These are phyloP conservation scores for Globisporangium parvum DNA, from an alignment of 352 stramenopile genomes.

Conservation along the genomic window DNA sequence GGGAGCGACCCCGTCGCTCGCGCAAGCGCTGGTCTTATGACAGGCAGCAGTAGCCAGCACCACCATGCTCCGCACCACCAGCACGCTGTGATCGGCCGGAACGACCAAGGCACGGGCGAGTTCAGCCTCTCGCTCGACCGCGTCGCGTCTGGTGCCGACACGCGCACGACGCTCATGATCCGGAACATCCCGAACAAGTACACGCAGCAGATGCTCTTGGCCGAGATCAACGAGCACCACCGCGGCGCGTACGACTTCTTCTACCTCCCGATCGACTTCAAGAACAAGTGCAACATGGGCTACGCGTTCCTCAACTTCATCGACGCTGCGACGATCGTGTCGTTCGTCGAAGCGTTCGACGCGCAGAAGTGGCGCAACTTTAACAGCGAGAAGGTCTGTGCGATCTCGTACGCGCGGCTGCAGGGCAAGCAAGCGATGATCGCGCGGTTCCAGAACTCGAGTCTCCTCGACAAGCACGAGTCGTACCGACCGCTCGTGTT, in stretches of 20 bases:
- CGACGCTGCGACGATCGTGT: slow-evolving; percentile 64
- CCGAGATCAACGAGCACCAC: slow-evolving; percentile 93
- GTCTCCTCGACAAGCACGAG: slow-evolving; percentile 90
- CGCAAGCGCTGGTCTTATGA: slow-evolving; percentile 2
- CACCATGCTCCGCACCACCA: slow-evolving; percentile 9
- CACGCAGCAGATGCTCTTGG: slow-evolving; percentile 97
- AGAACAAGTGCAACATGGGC: slow-evolving; percentile 99
- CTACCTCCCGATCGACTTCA: slow-evolving; percentile 99
- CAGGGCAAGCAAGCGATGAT: slow-evolving; percentile 97
- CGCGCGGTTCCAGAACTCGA: slow-evolving; percentile 98
- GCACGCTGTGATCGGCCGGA: slow-evolving; percentile 25
- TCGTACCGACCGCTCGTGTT: slow-evolving; percentile 92
- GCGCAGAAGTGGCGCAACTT: slow-evolving; percentile 95
- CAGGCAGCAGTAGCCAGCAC: slow-evolving; percentile 23
- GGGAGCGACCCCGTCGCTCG: slow-evolving; percentile 20
- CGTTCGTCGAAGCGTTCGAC: slow-evolving; percentile 84
- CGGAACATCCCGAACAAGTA: slow-evolving; percentile 99
- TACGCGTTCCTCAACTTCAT: slow-evolving; percentile 99
- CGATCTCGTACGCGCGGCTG: slow-evolving; percentile 98
- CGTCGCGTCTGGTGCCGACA: slow-evolving; percentile 86
- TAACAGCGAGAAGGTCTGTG: slow-evolving; percentile 98
- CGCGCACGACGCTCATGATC: slow-evolving; percentile 98
- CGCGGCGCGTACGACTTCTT: slow-evolving; percentile 97
- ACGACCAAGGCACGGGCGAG: slow-evolving; percentile 62
- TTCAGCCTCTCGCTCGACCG: slow-evolving; percentile 75